Percentiles rank a stretch among this genome's conserved stretches.
Evolutionary conservation across 164 flowering plant species (phyloP).

Genomic region (Brasenia schreberi): DNA sequence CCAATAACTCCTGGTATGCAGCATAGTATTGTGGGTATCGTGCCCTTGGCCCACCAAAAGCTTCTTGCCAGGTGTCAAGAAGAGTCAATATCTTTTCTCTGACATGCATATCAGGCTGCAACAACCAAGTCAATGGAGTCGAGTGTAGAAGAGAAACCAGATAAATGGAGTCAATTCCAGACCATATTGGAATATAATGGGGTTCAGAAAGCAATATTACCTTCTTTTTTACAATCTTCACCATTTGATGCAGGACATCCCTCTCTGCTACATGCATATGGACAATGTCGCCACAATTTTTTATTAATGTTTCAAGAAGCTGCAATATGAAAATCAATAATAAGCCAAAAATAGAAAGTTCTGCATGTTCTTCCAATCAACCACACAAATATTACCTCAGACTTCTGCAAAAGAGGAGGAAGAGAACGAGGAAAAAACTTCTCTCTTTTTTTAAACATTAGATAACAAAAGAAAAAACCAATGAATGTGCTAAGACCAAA

Average conservation of each 20-base stretch:
- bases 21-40: slow-evolving; percentile 90
- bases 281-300: slow-evolving; percentile 93
- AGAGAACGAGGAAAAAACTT: too few species aligned
- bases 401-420: too few species aligned
- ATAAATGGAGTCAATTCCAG: neutral
- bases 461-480: too few species aligned
- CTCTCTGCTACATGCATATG: slow-evolving; percentile 98
- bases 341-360: neutral
- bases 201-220: slow-evolving; percentile 19
- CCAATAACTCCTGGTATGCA: slow-evolving; percentile 94
- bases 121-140: slow-evolving; percentile 2
- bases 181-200: neutral
- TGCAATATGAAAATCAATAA: slow-evolving; percentile 10
- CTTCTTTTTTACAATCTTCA: slow-evolving; percentile 84
- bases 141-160: neutral
- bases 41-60: slow-evolving; percentile 95
- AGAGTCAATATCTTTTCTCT: slow-evolving; percentile 85
- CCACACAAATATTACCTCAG: neutral
- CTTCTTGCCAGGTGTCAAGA: slow-evolving; percentile 98
- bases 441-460: too few species aligned
- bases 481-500: too few species aligned
- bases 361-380: neutral
- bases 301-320: slow-evolving; percentile 86
- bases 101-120: slow-evolving; percentile 86
- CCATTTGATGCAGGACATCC: slow-evolving; percentile 88